Percentiles rank a stretch among this genome's conserved stretches.
phyloP scores from a whole-genome alignment of 441 rosid genomes.

The Daphne laureola region DNA sequence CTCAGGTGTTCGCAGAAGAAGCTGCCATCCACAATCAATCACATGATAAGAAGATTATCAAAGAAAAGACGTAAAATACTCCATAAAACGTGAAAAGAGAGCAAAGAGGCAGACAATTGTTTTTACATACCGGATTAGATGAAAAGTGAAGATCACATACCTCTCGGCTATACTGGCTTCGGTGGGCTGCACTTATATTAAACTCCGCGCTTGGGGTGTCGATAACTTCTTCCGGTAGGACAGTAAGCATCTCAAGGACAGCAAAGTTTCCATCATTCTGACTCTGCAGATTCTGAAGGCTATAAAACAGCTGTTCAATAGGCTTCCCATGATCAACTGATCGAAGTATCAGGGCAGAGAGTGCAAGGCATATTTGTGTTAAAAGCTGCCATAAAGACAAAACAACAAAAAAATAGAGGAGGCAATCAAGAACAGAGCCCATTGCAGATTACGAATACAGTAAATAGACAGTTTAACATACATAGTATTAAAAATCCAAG shows the following conservation, averaged over 20 bases:
- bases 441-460: not conserved
- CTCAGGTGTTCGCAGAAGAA: constrained; percentile 71
- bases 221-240: constrained; percentile 86
- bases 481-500: too few species aligned
- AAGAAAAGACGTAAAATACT: constrained; percentile 10
- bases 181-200: constrained; percentile 40
- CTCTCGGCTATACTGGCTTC: constrained; percentile 73
- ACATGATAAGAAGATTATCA: constrained; percentile 1
- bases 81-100: not conserved
- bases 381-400: constrained; percentile 55
- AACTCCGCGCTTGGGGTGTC: constrained; percentile 55
- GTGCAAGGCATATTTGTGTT: constrained; percentile 93
- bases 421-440: constrained; percentile 7
- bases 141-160: constrained; percentile 31
- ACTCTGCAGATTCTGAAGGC: constrained; percentile 70
- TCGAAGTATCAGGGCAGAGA: constrained; percentile 72
- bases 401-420: constrained; percentile 7
- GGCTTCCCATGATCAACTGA: constrained; percentile 74
- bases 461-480: too few species aligned
- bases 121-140: not conserved
- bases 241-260: constrained; percentile 90
- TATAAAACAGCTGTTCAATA: constrained; percentile 77
- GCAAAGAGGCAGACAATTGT: not conserved
- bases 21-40: constrained; percentile 31
- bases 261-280: constrained; percentile 81